Conservation (phyloP, 352 stramenopile genomes). For the Halophytophthora polymorphica region DNA sequence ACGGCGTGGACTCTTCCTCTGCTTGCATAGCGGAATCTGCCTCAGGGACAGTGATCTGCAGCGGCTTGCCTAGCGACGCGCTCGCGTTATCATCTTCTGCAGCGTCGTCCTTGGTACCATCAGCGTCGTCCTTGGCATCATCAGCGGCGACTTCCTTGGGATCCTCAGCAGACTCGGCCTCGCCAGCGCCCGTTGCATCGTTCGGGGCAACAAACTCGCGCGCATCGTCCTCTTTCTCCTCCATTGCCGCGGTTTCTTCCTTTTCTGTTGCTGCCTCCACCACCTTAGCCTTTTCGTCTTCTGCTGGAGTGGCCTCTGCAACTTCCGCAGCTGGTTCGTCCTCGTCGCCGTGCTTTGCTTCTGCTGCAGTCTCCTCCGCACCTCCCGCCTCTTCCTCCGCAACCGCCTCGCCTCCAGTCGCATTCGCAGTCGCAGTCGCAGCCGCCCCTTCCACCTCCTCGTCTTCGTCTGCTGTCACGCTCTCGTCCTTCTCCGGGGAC, state of each 20-base stretch:
- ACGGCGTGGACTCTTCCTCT: conserved; percentile 3
- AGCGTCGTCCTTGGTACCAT: not conserved
- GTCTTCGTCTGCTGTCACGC: not conserved
- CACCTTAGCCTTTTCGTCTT: not conserved
- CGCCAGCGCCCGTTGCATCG: not conserved
- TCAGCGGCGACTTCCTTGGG: conserved; percentile 1
- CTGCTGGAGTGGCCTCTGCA: conserved; percentile 2
- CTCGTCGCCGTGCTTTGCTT: not conserved
- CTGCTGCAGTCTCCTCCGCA: conserved; percentile 1
- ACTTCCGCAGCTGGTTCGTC: not conserved
- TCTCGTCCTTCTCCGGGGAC: conserved; percentile 6
- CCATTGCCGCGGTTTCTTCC: not conserved
- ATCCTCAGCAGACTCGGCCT: not conserved
- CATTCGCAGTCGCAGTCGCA: not conserved
- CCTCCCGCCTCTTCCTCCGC: not conserved
- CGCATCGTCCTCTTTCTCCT: not conserved
- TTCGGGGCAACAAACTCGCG: not conserved
- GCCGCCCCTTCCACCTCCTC: not conserved
- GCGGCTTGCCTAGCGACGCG: conserved; percentile 7
- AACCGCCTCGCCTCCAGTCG: not conserved
- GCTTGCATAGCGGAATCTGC: not conserved
- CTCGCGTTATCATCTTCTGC: not conserved
- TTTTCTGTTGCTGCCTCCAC: not conserved
- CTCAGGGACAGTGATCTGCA: conserved; percentile 13
- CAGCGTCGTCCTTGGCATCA: conserved; percentile 1